Percentiles rank a stretch among this genome's conserved stretches.
Conservation (phyloP, 306 rosid species). For the Lotus japonicus region DNA sequence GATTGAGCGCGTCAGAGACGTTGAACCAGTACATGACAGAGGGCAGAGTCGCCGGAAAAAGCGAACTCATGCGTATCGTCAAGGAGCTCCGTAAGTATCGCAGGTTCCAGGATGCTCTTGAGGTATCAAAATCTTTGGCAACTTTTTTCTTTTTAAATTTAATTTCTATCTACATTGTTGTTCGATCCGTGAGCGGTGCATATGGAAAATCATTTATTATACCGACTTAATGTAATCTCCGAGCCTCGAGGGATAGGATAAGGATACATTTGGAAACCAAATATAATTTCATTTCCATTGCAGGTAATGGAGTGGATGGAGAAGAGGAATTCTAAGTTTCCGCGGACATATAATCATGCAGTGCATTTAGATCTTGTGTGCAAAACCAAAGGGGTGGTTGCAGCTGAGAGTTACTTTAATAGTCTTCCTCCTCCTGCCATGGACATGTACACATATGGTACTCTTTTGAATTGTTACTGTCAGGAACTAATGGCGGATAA, state of each 20-base stretch:
- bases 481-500: conserved; percentile 45
- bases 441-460: conserved; percentile 54
- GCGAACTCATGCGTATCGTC: conserved; percentile 37
- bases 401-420: conserved; percentile 69
- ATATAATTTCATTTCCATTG: too few species aligned
- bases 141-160: too few species aligned
- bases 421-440: conserved; percentile 35
- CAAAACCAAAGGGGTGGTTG: conserved; percentile 53
- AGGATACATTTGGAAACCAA: too few species aligned
- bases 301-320: conserved; percentile 93
- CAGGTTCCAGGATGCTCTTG: conserved; percentile 45
- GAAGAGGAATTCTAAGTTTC: conserved; percentile 43
- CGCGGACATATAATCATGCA: conserved; percentile 38
- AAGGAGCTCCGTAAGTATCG: conserved; percentile 59
- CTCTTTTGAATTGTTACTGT: conserved; percentile 75
- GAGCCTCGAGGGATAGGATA: too few species aligned
- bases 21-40: conserved; percentile 50
- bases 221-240: too few species aligned
- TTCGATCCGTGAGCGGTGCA: too few species aligned
- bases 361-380: conserved; percentile 56
- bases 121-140: conserved; percentile 48
- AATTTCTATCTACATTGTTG: too few species aligned
- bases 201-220: too few species aligned
- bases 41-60: conserved; percentile 42
- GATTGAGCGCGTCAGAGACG: conserved; percentile 50